Base-by-base conservation (phyloP, 1,284 basidiomycete species). In the Lignosus rhinocerotis region DNA sequence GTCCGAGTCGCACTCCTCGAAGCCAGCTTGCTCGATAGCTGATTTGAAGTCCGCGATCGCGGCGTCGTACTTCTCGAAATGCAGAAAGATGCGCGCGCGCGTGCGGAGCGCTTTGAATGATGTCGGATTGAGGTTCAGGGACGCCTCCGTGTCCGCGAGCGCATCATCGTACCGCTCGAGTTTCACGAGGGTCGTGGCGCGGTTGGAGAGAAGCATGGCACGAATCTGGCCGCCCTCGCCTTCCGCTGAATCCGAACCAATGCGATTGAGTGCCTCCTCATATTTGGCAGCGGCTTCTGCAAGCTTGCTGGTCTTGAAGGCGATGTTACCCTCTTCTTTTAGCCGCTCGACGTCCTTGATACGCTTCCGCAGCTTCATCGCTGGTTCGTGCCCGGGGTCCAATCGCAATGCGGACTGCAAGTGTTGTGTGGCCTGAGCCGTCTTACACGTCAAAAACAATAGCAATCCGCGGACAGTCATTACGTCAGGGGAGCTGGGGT, bases 31-130 rank as follows among this genome's bases (percentile, higher is more conserved):
- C 67, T 93, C 84, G 49, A 92, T 82, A 1, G 93, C 90, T 33
- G 80, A 73, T 64, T 88, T 88, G 77, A 94, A 94, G 70, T 94
- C 92, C 7, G 78, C 78, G 43, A 95, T 80, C 3, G 88, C 81
- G 0, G 80, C 77, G 38, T 95, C 90, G 71, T 81, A 94, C 51
- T 86, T 80, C 68, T 95, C 92, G 31, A 87, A 76, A 63, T 87
- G 86, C 12, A 93, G 78, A 63, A 90, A 70, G 45, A 93, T 87
- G 3, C 93, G 85, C 6, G 92, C 93, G 39, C 93, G 87, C 2
- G 93, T 94, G 38, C 93, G 87, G 41, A 93, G 77, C 1, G 92
- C 92, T 75, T 96, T 96, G 80, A 89, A 92, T 25, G 90, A 90
- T 32, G 79, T 78, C 0, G 88, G 79, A 58, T 82, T 73, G 46